Conservation (phyloP, 805 yeast species). For the Ogataea ramenticola region DNA sequence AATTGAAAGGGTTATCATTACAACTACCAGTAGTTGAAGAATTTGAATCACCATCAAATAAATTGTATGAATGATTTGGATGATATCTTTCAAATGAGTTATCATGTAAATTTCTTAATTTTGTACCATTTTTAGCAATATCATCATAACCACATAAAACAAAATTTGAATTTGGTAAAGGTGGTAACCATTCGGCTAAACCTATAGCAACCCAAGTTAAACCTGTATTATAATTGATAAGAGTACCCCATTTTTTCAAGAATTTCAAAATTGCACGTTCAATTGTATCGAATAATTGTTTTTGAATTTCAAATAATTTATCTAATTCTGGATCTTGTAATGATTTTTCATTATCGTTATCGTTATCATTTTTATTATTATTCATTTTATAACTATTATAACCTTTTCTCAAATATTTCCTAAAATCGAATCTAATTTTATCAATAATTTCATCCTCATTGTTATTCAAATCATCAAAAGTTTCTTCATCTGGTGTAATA, state of each 20-base stretch:
- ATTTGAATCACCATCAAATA: neutral
- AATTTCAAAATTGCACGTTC: slow-evolving; percentile 59
- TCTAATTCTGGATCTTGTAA: slow-evolving; percentile 16
- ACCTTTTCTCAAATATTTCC: slow-evolving; percentile 49
- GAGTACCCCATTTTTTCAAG: slow-evolving; percentile 68
- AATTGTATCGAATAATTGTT: slow-evolving; percentile 45
- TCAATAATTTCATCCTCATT: slow-evolving; percentile 11
- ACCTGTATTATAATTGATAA: slow-evolving; percentile 73
- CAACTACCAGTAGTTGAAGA: neutral
- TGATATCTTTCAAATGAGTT: slow-evolving; percentile 21
- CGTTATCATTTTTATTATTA: slow-evolving; percentile 4
- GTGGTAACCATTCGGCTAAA: slow-evolving; percentile 85
- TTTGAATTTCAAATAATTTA: slow-evolving; percentile 37
- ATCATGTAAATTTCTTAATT: slow-evolving; percentile 23
- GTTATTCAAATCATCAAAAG: slow-evolving; percentile 26
- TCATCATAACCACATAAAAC: slow-evolving; percentile 50
- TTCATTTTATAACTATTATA: slow-evolving; percentile 18
- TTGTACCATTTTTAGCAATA: slow-evolving; percentile 29
- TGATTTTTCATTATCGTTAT: too few relatives aligned
- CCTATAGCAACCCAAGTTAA: slow-evolving; percentile 85
- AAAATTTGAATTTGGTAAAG: slow-evolving; percentile 43
- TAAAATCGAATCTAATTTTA: slow-evolving; percentile 48
- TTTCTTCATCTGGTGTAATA: slow-evolving; percentile 51
- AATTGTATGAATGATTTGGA: slow-evolving; percentile 2
- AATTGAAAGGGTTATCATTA: neutral